Evolutionary conservation across 495 filamentous ascomycete species (phyloP), one percentile per base, ranked within the genome.

Genomic region (Amphirosellinia nigrospora): DNA sequence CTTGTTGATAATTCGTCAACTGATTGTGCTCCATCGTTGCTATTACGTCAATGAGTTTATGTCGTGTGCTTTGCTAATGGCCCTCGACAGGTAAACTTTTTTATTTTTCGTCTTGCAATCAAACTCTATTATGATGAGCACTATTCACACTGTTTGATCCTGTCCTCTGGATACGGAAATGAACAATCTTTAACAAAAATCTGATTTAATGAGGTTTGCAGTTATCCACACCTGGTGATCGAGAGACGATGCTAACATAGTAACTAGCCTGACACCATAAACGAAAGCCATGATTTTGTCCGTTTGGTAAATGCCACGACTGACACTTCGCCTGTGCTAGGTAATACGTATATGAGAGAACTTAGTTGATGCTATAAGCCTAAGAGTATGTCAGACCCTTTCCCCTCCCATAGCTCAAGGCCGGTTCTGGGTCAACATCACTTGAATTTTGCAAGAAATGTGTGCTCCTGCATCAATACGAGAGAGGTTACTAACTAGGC

Each of bases 131-230:
- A 82, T 85, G 83, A 86, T 86, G 83, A 85, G 65, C 77, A 78
- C 76, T 86, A 97, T 97, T 97, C 94, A 97, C 94, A 97, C 94
- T 97, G 92, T 97, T 94, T 94, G 94, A 97, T 88, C 89, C 83
- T 73, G 83, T 82, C 80, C 80, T 82, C 73, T 81, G 77, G 81
- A 84, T 82, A 63, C 75, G 89, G 90, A 85, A 81, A 90, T 96
- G 94, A 96, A 92, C 91, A 87, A 87, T 73, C 69, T 8, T 21
- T 38, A 84, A 86, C 30, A 34, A 93, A 95, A 96, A 91, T 97
- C 94, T 97, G 94, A 97, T 97, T 94, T 96, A 96, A 96, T 96
- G 92, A 95, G 92, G 92, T 94, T 84, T 82, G 87, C 84, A 26
- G 13, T 21, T 13, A 36, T 48, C 26, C 23, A 9, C 26, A 43